Conservation (phyloP, 176 grass and related monocot genomes). For the Poa pratensis region DNA sequence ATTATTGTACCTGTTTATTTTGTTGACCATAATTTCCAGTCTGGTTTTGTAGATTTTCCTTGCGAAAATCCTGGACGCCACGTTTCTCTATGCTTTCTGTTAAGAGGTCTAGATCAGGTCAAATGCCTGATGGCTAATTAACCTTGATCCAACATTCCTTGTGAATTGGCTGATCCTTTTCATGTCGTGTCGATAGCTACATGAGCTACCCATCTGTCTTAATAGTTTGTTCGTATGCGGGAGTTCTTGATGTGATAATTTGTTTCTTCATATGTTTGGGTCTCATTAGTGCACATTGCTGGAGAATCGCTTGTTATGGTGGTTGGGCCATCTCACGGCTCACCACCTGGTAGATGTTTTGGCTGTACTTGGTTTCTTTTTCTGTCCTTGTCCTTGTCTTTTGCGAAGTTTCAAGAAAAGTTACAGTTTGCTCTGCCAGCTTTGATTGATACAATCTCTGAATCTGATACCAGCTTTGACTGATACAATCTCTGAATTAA, state of each 20-base stretch:
- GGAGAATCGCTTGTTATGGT: not conserved
- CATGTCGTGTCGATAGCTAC: not conserved
- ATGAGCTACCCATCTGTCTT: not conserved
- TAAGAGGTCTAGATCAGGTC: not conserved
- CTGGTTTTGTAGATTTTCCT: not conserved
- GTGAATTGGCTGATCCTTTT: not conserved
- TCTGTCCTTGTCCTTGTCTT: too few species aligned
- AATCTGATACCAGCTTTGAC: not conserved
- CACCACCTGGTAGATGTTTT: not conserved
- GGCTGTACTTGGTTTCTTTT: too few species aligned
- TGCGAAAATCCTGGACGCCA: not conserved
- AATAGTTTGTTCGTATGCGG: not conserved
- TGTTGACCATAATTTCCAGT: not conserved
- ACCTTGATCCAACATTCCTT: not conserved
- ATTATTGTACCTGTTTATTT: not conserved
- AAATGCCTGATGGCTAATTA: not conserved
- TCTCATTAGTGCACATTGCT: not conserved
- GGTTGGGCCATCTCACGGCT: not conserved
- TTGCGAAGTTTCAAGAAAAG: too few species aligned
- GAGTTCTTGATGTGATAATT: not conserved
- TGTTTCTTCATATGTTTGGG: not conserved
- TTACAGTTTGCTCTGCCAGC: not conserved
- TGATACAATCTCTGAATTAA: not conserved
- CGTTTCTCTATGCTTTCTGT: not conserved
- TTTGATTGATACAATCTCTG: too few species aligned